Base-by-base conservation (phyloP, 495 filamentous ascomycete species). In the Usnea hakonensis region DNA sequence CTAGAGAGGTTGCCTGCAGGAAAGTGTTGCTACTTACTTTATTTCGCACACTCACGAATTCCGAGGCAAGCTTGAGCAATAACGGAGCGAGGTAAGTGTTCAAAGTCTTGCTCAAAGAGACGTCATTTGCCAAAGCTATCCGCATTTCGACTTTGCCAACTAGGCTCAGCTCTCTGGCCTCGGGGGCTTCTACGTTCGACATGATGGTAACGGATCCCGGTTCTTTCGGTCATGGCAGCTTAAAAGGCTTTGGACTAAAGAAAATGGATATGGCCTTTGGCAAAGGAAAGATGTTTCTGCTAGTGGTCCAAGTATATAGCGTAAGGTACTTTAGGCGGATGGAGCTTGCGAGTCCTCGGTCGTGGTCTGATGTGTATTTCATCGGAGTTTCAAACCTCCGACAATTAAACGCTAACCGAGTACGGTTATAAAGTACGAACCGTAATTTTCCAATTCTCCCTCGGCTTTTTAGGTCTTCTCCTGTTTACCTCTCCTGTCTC, bases 71-170 rank as follows among this genome's bases (percentile, higher is more conserved):
- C 69, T 96, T 97, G 58, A 96, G 78, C 26, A 98, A 77, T 38
- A 97, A 70, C 1, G 93, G 86, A 3, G 88, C 74, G n/a, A 97
- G 76, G 65, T 92, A 96, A 14, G 81, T 85, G 63, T 86, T 83
- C 32, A 98, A 79, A 8, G 91, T 78, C 32, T 83, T 72, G 68
- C 91, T 84, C 7, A 98, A 80, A 73, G 90, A 93, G 61, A 80
- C 77, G 65, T 95, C 92, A n/a, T 89, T 83, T 62, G 90, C 85
- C 57, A 90, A 79, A n/a, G 94, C 89, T 61, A 98, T 90, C 50
- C 86, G 83, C 70, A 95, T 87, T 72, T 96, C 90, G 55, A 97
- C 89, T 69, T 95, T 95, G 67, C 89, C 89, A 64, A 96, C 80
- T 58, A 97, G 84, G 62, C 83, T 85, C 64, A 97, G 82, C 78